phyloP scores from a whole-genome alignment of 495 filamentous ascomycete genomes.

The Trichoderma asperelloides region DNA sequence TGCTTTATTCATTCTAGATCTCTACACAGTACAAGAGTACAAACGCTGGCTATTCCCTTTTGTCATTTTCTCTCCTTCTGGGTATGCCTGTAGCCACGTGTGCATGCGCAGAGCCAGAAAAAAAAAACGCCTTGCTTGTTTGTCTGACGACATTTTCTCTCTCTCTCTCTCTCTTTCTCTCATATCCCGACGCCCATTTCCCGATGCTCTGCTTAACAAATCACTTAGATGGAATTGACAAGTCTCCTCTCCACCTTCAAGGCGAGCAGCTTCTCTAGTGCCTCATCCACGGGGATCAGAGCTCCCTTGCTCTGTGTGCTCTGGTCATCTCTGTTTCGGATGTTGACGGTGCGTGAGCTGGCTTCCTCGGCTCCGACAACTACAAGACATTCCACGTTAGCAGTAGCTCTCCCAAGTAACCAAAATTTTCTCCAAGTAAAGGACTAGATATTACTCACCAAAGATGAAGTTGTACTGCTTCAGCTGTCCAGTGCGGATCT shows the following conservation, averaged over 20 bases:
- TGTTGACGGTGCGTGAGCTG: constrained; percentile 70
- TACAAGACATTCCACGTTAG: constrained; percentile 26
- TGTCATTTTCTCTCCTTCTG: neutral
- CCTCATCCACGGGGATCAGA: constrained; percentile 68
- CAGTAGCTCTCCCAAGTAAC: neutral
- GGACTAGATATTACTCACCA: constrained; percentile 35
- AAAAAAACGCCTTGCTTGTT: neutral
- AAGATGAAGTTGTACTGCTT: constrained; percentile 90
- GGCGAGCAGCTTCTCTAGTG: constrained; percentile 58
- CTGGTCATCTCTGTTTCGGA: constrained; percentile 82
- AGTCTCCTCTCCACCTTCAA: constrained; percentile 47
- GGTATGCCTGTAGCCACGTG: constrained; percentile 1
- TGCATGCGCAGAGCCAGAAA: neutral
- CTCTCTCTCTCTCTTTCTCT: neutral
- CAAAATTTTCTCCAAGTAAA: constrained; percentile 9
- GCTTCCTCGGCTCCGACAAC: constrained; percentile 80
- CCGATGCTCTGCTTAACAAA: neutral
- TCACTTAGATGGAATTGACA: constrained; percentile 18
- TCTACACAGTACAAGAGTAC: neutral
- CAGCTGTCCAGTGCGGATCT: constrained; percentile 82
- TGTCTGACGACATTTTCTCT: neutral
- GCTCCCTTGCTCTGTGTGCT: constrained; percentile 62
- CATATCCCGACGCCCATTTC: neutral
- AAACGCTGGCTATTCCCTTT: neutral
- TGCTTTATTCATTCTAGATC: neutral